Evolutionary conservation across 345 rosid genomes (phyloP).

Genomic region (Lepidium aucheri): DNA sequence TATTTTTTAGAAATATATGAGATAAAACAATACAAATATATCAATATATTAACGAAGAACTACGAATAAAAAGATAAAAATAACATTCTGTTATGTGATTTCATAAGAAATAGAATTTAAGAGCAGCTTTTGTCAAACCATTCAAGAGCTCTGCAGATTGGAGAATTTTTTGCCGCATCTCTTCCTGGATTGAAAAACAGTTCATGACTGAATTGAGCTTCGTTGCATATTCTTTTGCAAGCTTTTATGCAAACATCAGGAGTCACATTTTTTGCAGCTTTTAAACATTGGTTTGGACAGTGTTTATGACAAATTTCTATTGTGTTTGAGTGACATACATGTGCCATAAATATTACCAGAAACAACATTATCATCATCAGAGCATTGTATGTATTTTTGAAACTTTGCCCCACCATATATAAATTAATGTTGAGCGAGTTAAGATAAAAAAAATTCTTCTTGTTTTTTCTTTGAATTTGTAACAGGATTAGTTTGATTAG

Average conservation of each 20-base stretch:
- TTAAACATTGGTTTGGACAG: not conserved
- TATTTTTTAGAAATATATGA: no score
- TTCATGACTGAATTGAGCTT: not conserved
- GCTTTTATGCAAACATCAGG: not conserved
- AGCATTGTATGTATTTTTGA: not conserved
- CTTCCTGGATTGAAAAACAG: no score
- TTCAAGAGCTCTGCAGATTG: no score
- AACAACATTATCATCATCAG: not conserved
- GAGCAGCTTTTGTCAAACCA: no score
- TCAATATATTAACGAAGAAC: no score
- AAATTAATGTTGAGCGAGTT: not conserved
- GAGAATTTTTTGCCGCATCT: no score
- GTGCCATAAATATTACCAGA: not conserved
- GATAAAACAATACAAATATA: no score
- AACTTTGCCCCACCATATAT: not conserved
- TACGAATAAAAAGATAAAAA: no score
- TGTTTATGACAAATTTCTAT: not conserved
- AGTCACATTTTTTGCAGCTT: not conserved
- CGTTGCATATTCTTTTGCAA: not conserved
- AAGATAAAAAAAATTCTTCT: no score
- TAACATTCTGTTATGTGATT: no score
- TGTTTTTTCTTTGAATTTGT: not conserved
- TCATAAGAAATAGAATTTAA: no score
- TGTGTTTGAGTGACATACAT: not conserved
- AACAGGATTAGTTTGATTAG: not conserved